phyloP scores from a whole-genome alignment of 164 flowering plant species.

The Protea cynaroides region DNA sequence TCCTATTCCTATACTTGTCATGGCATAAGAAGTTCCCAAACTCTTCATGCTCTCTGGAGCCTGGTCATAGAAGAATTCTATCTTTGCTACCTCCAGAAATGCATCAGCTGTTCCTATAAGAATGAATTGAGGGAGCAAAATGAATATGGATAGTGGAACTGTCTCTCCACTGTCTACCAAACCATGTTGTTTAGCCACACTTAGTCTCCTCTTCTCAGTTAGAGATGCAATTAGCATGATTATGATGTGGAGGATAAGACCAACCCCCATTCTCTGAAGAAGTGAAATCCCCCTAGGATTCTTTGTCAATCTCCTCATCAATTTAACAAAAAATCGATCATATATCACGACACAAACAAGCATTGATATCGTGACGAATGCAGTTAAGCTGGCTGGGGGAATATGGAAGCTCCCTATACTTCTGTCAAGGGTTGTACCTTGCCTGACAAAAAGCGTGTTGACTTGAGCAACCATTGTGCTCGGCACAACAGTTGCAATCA shows the following conservation, averaged over 20 bases:
- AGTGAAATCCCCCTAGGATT: conserved; percentile 34
- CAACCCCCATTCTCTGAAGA: conserved; percentile 31
- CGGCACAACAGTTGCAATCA: conserved; percentile 29
- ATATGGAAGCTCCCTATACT: conserved; percentile 22
- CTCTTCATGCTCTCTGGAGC: conserved; percentile 44
- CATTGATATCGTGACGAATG: conserved; percentile 21
- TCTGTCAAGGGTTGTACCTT: conserved; percentile 35
- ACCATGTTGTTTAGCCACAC: conserved; percentile 19
- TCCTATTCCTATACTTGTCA: conserved; percentile 29
- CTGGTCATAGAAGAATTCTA: conserved; percentile 42
- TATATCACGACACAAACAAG: conserved; percentile 22
- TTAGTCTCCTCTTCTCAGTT: conserved; percentile 20
- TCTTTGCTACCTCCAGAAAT: conserved; percentile 31
- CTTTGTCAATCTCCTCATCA: conserved; percentile 19
- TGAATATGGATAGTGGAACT: conserved; percentile 28
- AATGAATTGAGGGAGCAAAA: conserved; percentile 31
- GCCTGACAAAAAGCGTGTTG: conserved; percentile 39
- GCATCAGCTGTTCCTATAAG: conserved; percentile 33
- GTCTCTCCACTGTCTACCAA: conserved; percentile 11
- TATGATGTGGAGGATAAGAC: conserved; percentile 23
- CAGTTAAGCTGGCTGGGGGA: conserved; percentile 29
- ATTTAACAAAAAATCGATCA: conserved; percentile 20
- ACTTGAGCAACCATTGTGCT: conserved; percentile 35
- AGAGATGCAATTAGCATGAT: conserved; percentile 23
- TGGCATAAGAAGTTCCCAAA: conserved; percentile 30